Base-by-base conservation (phyloP, 768 basidiomycete species). In the Psilocybe tampanensis region DNA sequence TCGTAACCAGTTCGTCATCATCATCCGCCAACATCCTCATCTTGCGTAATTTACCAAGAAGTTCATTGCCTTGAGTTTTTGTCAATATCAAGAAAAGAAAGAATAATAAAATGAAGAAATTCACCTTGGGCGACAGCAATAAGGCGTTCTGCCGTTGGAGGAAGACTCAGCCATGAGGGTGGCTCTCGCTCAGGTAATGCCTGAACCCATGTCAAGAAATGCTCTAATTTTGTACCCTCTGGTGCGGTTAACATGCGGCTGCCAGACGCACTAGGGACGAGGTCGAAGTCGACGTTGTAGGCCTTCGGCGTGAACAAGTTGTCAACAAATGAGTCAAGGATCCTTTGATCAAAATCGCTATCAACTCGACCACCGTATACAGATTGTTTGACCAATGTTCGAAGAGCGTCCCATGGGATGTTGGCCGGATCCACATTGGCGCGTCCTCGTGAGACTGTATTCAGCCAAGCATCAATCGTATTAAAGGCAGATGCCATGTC, bases 381-480 rank as follows among this genome's bases (percentile, higher is more conserved):
- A 7, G 94, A 94, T 68, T 98, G 92, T 66, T 96, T 98, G 76
- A 99, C 84, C 51, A 98, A 81, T 0, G 90, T 90, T 34, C 94
- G 84, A n/a, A 99, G 75, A 12, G 97, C 96, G 62, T 90, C 87
- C 95, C 97, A 98, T 3, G 97, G 97, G 48, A 99, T 95, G 9
- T 81, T 79, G 0, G 85, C 88, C 1, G 97, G 97, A 68, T 98
- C 91, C 54, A 99, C 84, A 68, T 98, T 98, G 3, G 95, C 82
- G 52, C 89, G 83, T 19, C 95, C 96, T 69, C 93, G 91, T 4
- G 95, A 89, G 48, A 90, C 80, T 0, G 82, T 69, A 49, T 80
- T 81, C 49, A 98, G 79, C 94, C 96, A 98, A 1, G 86, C 80
- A 68, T 98, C 95, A 68, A 98, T 97, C 17, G 93, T 95, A 41